A percentile compares a stretch with the other conserved stretches of the same genome.
These are phyloP conservation scores for Glaciozyma martinii DNA, from an alignment of 768 basidiomycete genomes.

Conservation along the genomic window DNA sequence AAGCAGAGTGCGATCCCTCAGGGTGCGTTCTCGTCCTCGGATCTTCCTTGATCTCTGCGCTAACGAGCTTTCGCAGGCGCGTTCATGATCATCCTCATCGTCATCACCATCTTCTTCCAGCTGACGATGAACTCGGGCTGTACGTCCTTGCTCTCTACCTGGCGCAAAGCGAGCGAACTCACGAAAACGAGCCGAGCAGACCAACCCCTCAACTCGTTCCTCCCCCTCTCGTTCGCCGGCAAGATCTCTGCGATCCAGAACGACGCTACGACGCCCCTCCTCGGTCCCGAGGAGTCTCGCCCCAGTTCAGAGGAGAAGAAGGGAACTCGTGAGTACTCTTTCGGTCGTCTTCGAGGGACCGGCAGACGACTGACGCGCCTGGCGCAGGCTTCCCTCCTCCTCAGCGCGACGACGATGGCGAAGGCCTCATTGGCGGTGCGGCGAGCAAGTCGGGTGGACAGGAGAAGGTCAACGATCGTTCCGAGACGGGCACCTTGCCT, in stretches of 20 bases:
- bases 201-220: slow-evolving; percentile 59
- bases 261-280: background rate
- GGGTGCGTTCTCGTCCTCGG: slow-evolving; percentile 41
- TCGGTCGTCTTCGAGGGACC: background rate
- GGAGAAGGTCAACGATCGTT: background rate
- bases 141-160: too few relatives aligned
- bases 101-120: slow-evolving; percentile 73
- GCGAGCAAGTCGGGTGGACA: background rate
- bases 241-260: slow-evolving; percentile 47
- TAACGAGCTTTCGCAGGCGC: slow-evolving; percentile 35
- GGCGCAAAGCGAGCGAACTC: too few relatives aligned
- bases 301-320: slow-evolving; percentile 17
- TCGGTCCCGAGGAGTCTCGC: background rate
- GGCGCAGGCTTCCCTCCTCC: slow-evolving; percentile 20
- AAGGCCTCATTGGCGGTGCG: slow-evolving; percentile 20
- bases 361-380: background rate
- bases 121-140: slow-evolving; percentile 64
- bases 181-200: slow-evolving; percentile 36
- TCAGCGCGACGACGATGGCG: slow-evolving; percentile 19
- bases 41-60: background rate
- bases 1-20: slow-evolving; percentile 58
- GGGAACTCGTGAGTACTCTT: slow-evolving; percentile 10
- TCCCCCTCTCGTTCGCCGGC: slow-evolving; percentile 72
- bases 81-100: slow-evolving; percentile 75
- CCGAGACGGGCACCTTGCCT: slow-evolving; percentile 9